Percentiles rank a stretch among this genome's conserved stretches.
phyloP scores from a whole-genome alignment of 179 eudicot genomes.

The Amaranthus tricolor region DNA sequence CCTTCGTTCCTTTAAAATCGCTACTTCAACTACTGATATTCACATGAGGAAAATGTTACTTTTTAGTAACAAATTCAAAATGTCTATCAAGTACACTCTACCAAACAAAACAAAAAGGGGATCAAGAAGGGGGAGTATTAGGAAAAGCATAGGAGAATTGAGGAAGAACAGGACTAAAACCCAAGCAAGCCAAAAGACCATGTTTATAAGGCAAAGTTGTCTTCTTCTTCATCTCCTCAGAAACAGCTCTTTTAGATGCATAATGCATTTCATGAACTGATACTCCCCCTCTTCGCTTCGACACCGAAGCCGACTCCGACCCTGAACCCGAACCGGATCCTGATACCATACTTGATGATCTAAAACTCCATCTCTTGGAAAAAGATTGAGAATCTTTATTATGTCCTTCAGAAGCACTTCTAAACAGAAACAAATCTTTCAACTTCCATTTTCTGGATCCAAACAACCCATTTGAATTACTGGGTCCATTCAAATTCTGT shows the following conservation, averaged over 20 bases:
- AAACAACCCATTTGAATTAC: not conserved
- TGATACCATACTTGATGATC: slow-evolving; percentile 30
- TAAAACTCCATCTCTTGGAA: slow-evolving; percentile 41
- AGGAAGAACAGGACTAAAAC: slow-evolving; percentile 44
- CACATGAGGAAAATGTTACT: too few relatives aligned
- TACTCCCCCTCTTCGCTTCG: slow-evolving; percentile 27
- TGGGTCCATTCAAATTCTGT: not conserved
- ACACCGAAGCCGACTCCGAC: slow-evolving; percentile 30
- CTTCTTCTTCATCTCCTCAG: slow-evolving; percentile 65
- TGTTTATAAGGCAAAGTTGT: slow-evolving; percentile 66
- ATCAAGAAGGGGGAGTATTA: not conserved
- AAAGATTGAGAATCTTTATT: slow-evolving; percentile 9
- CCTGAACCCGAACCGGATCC: not conserved
- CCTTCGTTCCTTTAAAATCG: too few relatives aligned
- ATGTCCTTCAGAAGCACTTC: slow-evolving; percentile 68
- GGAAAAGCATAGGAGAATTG: slow-evolving; percentile 42
- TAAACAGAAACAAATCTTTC: slow-evolving; percentile 56
- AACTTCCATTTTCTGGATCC: slow-evolving; percentile 49
- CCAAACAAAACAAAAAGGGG: not conserved
- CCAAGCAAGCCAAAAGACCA: slow-evolving; percentile 64
- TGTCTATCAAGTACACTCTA: too few relatives aligned
- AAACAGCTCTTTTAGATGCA: slow-evolving; percentile 23
- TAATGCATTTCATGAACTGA: slow-evolving; percentile 57
- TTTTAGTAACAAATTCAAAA: too few relatives aligned
- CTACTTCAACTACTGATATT: too few relatives aligned